Evolutionary conservation across 176 grass and related monocot species (phyloP).

Genomic region (Oryza brachyantha): DNA sequence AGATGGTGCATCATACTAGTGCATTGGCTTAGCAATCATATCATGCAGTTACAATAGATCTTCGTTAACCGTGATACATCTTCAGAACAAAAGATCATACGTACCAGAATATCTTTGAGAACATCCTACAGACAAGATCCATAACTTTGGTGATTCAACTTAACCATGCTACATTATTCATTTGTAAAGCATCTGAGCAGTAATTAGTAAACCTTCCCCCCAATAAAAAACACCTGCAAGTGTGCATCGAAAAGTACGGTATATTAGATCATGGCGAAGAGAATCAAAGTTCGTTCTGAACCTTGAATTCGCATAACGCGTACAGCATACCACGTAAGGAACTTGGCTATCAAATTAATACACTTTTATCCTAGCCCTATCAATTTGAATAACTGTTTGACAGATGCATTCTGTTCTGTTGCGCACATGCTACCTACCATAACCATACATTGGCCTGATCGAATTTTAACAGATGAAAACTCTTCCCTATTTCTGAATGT

Average conservation of each 20-base stretch:
- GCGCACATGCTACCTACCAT: not conserved
- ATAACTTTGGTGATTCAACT: too few species aligned
- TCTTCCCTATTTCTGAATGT: not conserved
- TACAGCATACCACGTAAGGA: not conserved
- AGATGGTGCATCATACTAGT: not conserved
- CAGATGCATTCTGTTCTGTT: not conserved
- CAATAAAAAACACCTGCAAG: not conserved
- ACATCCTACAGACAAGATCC: too few species aligned
- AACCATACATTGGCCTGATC: not conserved
- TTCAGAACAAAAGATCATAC: not conserved
- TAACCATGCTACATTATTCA: too few species aligned
- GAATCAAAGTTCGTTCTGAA: not conserved
- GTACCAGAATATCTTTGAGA: not conserved
- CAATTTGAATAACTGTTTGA: not conserved
- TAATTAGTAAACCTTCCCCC: not conserved
- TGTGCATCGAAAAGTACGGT: not conserved
- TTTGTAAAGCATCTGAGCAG: too few species aligned
- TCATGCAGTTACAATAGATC: not conserved
- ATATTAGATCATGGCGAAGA: not conserved
- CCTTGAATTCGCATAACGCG: not conserved
- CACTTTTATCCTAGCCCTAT: not conserved
- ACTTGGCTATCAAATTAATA: constrained; percentile 3
- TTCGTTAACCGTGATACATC: not conserved
- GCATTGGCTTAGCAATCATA: not conserved
- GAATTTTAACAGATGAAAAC: not conserved